Percentiles rank a stretch among this genome's conserved stretches.
phyloP scores from a whole-genome alignment of 164 flowering plant species.

The Malania oleifera region DNA sequence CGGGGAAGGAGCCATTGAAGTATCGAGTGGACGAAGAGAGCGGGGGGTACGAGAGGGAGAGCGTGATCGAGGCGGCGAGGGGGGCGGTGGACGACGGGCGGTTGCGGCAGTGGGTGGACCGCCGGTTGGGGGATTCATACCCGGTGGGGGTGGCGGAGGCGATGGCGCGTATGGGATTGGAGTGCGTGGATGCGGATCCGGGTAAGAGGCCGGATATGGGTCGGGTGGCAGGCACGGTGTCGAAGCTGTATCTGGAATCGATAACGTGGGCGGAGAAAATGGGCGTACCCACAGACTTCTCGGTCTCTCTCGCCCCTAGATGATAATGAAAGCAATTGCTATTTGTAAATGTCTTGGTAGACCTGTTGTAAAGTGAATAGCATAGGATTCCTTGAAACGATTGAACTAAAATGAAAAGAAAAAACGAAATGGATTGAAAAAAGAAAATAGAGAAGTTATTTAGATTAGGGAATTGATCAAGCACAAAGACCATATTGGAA shows the following conservation, averaged over 20 bases:
- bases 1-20: constrained; percentile 65
- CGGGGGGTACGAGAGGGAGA: constrained; percentile 40
- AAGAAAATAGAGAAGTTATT: too few species aligned
- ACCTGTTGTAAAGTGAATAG: too few species aligned
- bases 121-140: constrained; percentile 67
- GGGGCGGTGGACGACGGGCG: constrained; percentile 37
- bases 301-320: constrained; percentile 57
- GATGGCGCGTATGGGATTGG: constrained; percentile 51
- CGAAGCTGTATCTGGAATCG: constrained; percentile 58
- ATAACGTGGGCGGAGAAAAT: constrained; percentile 47
- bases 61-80: constrained; percentile 55
- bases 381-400: too few species aligned
- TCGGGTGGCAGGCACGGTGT: constrained; percentile 43
- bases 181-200: constrained; percentile 62
- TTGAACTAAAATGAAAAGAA: too few species aligned
- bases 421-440: too few species aligned
- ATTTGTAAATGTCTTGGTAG: too few species aligned
- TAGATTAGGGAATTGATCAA: too few species aligned
- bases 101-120: constrained; percentile 64
- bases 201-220: constrained; percentile 65
- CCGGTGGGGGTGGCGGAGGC: constrained; percentile 72
- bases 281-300: constrained; percentile 35
- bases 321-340: too few species aligned
- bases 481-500: too few species aligned
- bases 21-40: constrained; percentile 30